A percentile compares a stretch with the other conserved stretches of the same genome.
Evolutionary conservation across 139 green algal species (phyloP).

Genomic region (Chlamydomonas sp.): DNA sequence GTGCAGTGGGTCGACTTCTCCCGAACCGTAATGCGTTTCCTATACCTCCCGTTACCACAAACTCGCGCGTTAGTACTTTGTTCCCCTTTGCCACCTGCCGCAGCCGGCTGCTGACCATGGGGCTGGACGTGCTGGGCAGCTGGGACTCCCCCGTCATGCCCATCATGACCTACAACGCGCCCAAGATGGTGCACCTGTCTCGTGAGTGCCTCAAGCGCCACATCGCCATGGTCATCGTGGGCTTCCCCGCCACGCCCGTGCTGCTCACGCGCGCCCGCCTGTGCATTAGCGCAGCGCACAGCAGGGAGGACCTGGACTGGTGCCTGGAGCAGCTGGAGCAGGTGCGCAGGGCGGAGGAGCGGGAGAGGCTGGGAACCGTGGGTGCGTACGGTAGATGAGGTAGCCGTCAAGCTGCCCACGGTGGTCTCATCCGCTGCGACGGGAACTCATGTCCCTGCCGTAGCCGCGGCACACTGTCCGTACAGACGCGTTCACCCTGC

Average conservation of each 20-base stretch:
- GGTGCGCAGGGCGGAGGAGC: not conserved
- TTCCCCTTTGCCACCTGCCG: not conserved
- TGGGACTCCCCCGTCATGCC: conserved; percentile 97
- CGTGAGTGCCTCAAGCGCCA: conserved; percentile 77
- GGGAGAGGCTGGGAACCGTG: not conserved
- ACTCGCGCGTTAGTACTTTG: too few species aligned
- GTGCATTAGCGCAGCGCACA: conserved; percentile 96
- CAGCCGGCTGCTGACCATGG: conserved; percentile 76
- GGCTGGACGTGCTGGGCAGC: conserved; percentile 93
- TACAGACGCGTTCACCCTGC: too few species aligned
- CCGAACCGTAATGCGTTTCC: too few species aligned
- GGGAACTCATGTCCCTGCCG: too few species aligned
- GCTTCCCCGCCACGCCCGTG: conserved; percentile 95
- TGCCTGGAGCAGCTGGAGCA: conserved; percentile 69
- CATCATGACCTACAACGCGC: conserved; percentile 96
- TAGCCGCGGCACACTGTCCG: too few species aligned
- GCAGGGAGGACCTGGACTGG: conserved; percentile 89
- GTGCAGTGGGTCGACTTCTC: too few species aligned
- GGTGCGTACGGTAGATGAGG: too few species aligned
- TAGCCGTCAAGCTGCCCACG: not conserved
- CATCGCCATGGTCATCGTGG: conserved; percentile 96
- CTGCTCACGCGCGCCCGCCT: conserved; percentile 85
- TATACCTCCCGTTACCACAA: too few species aligned
- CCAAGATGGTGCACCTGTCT: conserved; percentile 74
- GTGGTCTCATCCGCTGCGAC: too few species aligned